Evolutionary conservation across 257 asterid species (phyloP), one percentile per base, ranked within the genome.

Genomic region (Rauvolfia tetraphylla): DNA sequence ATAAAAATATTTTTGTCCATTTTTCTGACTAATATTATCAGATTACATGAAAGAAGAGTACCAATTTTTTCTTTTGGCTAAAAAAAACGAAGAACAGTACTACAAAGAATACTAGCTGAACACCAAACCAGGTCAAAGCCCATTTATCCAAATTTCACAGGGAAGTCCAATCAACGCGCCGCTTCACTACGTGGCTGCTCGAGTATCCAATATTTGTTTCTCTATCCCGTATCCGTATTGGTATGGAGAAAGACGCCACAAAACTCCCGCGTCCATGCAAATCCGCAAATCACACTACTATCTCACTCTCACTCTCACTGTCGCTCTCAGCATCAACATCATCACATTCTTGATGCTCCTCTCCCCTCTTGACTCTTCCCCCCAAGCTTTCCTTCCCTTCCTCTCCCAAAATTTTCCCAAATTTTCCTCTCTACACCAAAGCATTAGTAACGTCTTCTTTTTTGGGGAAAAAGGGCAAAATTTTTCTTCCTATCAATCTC

Each of bases 241-340:
- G 23, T 14, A 58, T 59, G 48, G 70, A 82, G 81, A 76, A 86
- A 84, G 49, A 76, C 89, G 86, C 83, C 87, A 82, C 88, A 79
- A 76, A 80, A 82, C 89, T 86, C 89, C 90, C 90, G 89, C 95
- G 89, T 81, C 90, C 95, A 90, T 90, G 95, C 95, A 88, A 78
- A 82, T 54, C 56, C 62, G 27, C 71, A 31, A 34, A 49, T 33
- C 75, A 7, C 22, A 3, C 46, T 34, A 14, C n/a, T n/a, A 41
- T 49, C 23, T 44, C 38, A 58, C 81, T 48, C 44, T 14, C 68
- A 44, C 84, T 72, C 78, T 7, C 78, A 41, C 18, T 6, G 8
- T 73, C 57, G 10, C 14, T 59, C n/a, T 25, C 63, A 18, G 36
- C 63, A 25, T n/a, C 44, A 51, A 14, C 36, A 7, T 71, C 25